Evolutionary conservation across 2,329 filamentous ascomycete species (phyloP), one percentile per base, ranked within the genome.

Genomic region (Colletotrichum higginsianum): DNA sequence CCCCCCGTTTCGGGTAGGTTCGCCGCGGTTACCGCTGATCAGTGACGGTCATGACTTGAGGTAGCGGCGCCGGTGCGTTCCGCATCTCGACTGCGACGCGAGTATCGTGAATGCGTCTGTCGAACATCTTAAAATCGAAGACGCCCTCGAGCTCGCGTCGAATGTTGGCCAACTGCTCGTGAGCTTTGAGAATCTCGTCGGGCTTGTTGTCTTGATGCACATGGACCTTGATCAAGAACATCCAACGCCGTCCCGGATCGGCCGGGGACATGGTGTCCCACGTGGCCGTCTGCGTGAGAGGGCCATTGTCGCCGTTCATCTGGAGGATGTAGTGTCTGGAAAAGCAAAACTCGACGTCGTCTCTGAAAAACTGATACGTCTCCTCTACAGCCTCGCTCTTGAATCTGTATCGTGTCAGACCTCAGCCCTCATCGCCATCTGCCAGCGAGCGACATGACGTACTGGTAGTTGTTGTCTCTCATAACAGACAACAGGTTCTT

Each of bases 141-240:
- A 86, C 84, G 0, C 87, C 86, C 2, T 85, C 82, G 8, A 90
- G 81, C 62, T 88, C 84, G 15, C 79, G 80, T 44, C 84, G 82
- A 1, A 87, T 79, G 1, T 78, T 81, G 21, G 85, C 74, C 6
- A 92, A 80, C 73, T 85, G 83, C n/a, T 87, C 86, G 50, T 86
- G 84, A 0, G 84, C 88, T 74, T 88, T 86, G 55, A 86, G 83
- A 40, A 91, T 84, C 76, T 89, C 88, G 47, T 89, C 88, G 0
- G 88, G 89, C 62, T 88, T 86, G 74, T 84, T 88, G 64, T 90
- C 88, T 69, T 90, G 88, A 9, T 85, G 74, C 2, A 90, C 87
- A 61, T 88, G 83, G 2, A 84, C 80, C 69, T 85, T 88, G 68
- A 90, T 86, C 46, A 84, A 84, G 40, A 92, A 81, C 61, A 89